Evolutionary conservation across 257 asterid genomes (phyloP), one percentile per base, ranked within the genome.

Genomic region (Solanum verrucosum): DNA sequence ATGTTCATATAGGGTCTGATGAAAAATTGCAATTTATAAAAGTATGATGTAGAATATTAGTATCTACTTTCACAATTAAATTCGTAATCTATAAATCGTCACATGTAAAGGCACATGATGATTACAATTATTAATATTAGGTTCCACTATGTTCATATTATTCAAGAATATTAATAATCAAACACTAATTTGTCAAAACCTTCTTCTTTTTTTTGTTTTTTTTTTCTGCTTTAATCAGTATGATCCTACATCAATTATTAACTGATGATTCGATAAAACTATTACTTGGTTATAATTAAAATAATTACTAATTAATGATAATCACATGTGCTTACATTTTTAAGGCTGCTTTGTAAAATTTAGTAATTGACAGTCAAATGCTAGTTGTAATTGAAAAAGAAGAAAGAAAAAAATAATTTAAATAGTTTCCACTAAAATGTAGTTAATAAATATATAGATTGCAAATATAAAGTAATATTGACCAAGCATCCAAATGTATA

Each of bases 1-100:
- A 2, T 0, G 1, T 27, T 25, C 3, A 27, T 1, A 6, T 25
- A 27, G 6, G 3, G 0, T 13, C 3, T 0, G 2, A 29, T 3
- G 2, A 15, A 15, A 4, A 70, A 0, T 15, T 1, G 1, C 1
- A 3, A 14, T 25, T 3, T 1, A 3, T 7, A 70, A 1, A 2
- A 7, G 0, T 31, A 0, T 15, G 1, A 70, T 0, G 6, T 70
- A 15, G 1, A 31, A 15, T 15, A 31, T 31, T 70, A 70, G 1
- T 29, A 0, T 3, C 1, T 29, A 0, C 1, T 29, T 6, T 3
- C 6, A 29, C 9, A 7, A 7, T 68, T 4, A 0, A 29, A 68
- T 6, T 27, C 1, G 37, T 29, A 0, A 27, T 7, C 23, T 68
- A 6, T 68, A 65, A 2, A 65, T n/a, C 20, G 7, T 46, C 34